These are phyloP conservation scores for Colletotrichum euphorbiae DNA, from an alignment of 2,329 filamentous ascomycete genomes.

Conservation along the genomic window DNA sequence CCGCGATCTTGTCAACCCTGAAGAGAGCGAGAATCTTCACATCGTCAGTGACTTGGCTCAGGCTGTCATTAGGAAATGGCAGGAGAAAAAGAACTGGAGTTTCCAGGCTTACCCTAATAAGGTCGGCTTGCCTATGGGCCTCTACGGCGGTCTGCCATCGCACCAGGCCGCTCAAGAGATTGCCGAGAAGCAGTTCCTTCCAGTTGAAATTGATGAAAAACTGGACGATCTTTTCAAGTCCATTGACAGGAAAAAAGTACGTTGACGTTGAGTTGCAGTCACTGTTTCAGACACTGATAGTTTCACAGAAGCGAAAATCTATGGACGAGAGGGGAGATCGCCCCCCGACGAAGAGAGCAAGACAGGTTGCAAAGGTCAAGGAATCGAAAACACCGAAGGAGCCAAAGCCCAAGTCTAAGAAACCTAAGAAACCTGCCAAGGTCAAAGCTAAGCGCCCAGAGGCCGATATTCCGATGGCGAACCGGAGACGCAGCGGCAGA, in stretches of 20 bases:
- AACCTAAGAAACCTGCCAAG: slow-evolving; percentile 47
- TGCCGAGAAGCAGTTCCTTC: slow-evolving; percentile 85
- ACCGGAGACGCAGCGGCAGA: slow-evolving; percentile 69
- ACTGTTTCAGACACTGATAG: slow-evolving; percentile 43
- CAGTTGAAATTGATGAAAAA: slow-evolving; percentile 79
- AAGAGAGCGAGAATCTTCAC: slow-evolving; percentile 80
- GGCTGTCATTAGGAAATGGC: slow-evolving; percentile 83
- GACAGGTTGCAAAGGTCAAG: slow-evolving; percentile 51
- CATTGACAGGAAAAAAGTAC: slow-evolving; percentile 79
- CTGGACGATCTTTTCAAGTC: slow-evolving; percentile 75
- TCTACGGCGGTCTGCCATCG: slow-evolving; percentile 80
- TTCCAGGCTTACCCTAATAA: slow-evolving; percentile 87
- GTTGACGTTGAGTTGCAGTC: slow-evolving; percentile 31
- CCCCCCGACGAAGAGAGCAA: slow-evolving; percentile 55
- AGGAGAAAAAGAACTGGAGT: slow-evolving; percentile 86
- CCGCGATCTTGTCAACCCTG: slow-evolving; percentile 78
- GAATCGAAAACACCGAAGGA: slow-evolving; percentile 36
- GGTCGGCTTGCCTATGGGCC: slow-evolving; percentile 80
- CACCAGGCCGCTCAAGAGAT: slow-evolving; percentile 86
- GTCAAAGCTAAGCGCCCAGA: slow-evolving; percentile 32
- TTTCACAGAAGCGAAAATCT: slow-evolving; percentile 68
- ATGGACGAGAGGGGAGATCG: slow-evolving; percentile 61
- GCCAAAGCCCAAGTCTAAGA: slow-evolving; percentile 48
- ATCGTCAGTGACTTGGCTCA: slow-evolving; percentile 89
- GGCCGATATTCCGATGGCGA: slow-evolving; percentile 48